phyloP scores from a whole-genome alignment of 2,329 filamentous ascomycete genomes.

The Colletotrichum salicis region DNA sequence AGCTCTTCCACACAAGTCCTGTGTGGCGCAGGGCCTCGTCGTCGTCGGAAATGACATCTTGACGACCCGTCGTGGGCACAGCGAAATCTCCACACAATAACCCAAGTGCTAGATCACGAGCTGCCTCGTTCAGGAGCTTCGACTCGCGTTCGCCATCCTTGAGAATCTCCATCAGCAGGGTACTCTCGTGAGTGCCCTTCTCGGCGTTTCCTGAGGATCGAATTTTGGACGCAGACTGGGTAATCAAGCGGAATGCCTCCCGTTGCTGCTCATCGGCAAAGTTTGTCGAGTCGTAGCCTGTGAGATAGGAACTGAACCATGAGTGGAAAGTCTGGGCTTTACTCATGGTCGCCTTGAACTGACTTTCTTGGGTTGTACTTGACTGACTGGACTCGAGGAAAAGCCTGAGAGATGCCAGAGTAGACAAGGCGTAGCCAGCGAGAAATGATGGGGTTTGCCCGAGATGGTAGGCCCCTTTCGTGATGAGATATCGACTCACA shows the following conservation, averaged over 20 bases:
- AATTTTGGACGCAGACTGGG: constrained; percentile 74
- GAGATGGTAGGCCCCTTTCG: constrained; percentile 74
- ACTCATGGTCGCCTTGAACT: constrained; percentile 80
- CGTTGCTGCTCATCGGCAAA: constrained; percentile 62
- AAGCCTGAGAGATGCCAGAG: constrained; percentile 79
- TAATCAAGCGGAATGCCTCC: constrained; percentile 73
- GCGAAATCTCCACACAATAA: constrained; percentile 82
- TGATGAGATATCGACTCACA: constrained; percentile 84
- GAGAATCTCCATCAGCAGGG: constrained; percentile 81
- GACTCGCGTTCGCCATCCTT: constrained; percentile 72
- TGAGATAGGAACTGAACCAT: constrained; percentile 81
- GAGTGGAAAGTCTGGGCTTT: constrained; percentile 80
- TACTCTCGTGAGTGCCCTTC: constrained; percentile 79
- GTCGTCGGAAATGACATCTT: constrained; percentile 77
- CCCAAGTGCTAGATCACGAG: constrained; percentile 75
- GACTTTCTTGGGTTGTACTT: constrained; percentile 85
- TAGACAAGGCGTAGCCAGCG: constrained; percentile 82
- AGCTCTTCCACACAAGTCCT: constrained; percentile 80
- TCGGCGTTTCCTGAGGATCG: constrained; percentile 75
- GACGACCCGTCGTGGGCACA: constrained; percentile 62
- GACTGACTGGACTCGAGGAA: constrained; percentile 81
- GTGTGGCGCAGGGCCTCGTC: constrained; percentile 69
- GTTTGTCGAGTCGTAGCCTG: constrained; percentile 65
- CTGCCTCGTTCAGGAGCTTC: constrained; percentile 75
- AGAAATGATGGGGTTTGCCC: constrained; percentile 76